A percentile compares a stretch with the other conserved stretches of the same genome.
phyloP scores from a whole-genome alignment of 129 eudicot genomes.

The Flaveria linearis region DNA sequence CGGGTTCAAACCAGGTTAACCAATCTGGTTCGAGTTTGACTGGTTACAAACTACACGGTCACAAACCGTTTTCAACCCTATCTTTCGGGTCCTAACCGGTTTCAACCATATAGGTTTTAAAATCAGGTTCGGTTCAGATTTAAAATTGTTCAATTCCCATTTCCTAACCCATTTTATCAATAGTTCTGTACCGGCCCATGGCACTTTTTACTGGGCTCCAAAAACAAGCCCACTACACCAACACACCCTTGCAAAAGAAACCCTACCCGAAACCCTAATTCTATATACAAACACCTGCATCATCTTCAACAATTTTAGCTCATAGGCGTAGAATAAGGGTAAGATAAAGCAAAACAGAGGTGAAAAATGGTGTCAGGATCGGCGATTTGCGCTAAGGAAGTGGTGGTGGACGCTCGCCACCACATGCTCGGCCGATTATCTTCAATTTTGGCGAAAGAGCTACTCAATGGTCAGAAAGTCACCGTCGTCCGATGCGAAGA shows the following conservation, averaged over 20 bases:
- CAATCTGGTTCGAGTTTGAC: too few relatives aligned
- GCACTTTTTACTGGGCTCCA: not conserved
- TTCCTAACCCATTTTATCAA: too few relatives aligned
- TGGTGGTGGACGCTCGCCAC: constrained; percentile 76
- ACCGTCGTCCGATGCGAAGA: constrained; percentile 74
- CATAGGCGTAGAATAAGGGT: not conserved
- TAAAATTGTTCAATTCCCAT: too few relatives aligned
- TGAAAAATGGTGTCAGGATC: constrained; percentile 65
- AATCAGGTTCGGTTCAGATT: too few relatives aligned
- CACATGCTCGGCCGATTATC: constrained; percentile 77
- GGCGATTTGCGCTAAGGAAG: constrained; percentile 55
- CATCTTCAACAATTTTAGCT: not conserved
- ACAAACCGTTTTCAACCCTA: too few relatives aligned
- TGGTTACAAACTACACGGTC: too few relatives aligned
- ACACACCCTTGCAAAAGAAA: not conserved
- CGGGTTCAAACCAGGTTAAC: too few relatives aligned
- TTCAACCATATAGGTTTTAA: too few relatives aligned
- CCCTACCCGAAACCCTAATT: constrained; percentile 34
- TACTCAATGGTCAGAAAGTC: constrained; percentile 63
- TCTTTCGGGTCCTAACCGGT: too few relatives aligned
- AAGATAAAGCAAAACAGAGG: constrained; percentile 13
- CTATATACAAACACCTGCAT: constrained; percentile 5
- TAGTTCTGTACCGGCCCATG: not conserved
- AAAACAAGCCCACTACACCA: not conserved
- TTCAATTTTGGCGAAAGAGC: constrained; percentile 67